phyloP scores from a whole-genome alignment of 805 yeast genomes.

The Kodamaea nitidulidarum region DNA sequence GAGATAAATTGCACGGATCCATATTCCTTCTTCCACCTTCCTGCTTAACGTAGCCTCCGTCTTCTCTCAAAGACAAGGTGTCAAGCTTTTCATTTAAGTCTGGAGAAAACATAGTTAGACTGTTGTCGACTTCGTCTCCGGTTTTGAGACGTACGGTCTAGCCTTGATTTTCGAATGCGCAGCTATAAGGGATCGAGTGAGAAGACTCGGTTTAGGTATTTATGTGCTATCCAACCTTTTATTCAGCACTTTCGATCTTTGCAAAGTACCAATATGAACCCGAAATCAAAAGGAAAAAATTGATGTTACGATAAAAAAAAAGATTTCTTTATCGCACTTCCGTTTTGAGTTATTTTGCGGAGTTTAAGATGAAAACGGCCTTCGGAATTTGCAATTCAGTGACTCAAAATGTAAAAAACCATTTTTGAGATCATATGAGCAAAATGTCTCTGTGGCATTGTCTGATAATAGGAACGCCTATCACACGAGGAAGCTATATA shows the following conservation, averaged over 20 bases:
- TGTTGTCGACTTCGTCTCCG: neutral
- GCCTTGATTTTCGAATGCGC: too few relatives aligned
- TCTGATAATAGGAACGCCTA: too few relatives aligned
- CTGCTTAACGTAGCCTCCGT: neutral
- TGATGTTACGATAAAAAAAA: neutral
- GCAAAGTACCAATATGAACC: neutral
- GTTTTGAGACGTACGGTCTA: too few relatives aligned
- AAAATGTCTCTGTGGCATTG: too few relatives aligned
- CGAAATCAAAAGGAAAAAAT: conserved; percentile 1
- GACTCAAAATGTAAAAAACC: neutral
- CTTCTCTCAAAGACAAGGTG: conserved; percentile 7
- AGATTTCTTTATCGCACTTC: conserved; percentile 3
- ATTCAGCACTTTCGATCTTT: neutral
- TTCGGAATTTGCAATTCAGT: neutral
- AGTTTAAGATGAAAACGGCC: neutral
- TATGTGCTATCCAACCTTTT: too few relatives aligned
- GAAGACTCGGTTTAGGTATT: too few relatives aligned
- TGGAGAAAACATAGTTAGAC: conserved; percentile 6
- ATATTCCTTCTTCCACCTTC: neutral
- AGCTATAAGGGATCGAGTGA: too few relatives aligned
- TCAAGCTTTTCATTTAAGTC: conserved; percentile 11
- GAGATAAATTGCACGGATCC: neutral
- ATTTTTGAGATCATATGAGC: too few relatives aligned
- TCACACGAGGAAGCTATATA: too few relatives aligned
- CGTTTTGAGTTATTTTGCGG: neutral